These are phyloP conservation scores for Phylloporus sp. DNA, from an alignment of 768 basidiomycete species.

Conservation along the genomic window DNA sequence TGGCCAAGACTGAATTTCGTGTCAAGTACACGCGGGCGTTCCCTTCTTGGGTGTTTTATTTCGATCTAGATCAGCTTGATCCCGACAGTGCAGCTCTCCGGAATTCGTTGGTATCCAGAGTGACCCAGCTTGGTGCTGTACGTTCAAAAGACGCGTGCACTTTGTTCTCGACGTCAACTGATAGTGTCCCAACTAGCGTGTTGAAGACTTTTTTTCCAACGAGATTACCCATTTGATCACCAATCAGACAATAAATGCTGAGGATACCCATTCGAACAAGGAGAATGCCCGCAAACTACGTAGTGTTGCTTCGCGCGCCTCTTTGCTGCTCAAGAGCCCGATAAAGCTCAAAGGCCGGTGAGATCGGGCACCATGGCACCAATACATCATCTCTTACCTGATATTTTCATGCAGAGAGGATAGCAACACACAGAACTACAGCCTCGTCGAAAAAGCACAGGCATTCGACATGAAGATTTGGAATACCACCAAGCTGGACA, in stretches of 20 bases:
- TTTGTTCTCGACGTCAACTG: constrained; percentile 1
- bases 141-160: constrained; percentile 29
- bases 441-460: constrained; percentile 62
- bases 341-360: constrained; percentile 60
- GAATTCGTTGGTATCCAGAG: constrained; percentile 48
- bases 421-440: constrained; percentile 33
- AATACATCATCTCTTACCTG: background rate
- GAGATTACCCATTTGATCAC: constrained; percentile 88
- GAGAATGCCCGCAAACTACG: constrained; percentile 53
- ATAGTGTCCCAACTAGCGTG: constrained; percentile 45
- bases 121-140: constrained; percentile 75
- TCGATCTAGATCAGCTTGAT: constrained; percentile 59
- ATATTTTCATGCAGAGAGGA: constrained; percentile 26
- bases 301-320: constrained; percentile 19
- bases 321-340: constrained; percentile 55
- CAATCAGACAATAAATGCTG: constrained; percentile 41
- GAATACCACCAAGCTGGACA: constrained; percentile 67
- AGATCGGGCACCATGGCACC: constrained; percentile 15
- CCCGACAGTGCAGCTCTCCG: constrained; percentile 34
- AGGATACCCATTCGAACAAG: constrained; percentile 48
- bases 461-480: constrained; percentile 84
- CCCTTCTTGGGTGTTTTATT: constrained; percentile 79
- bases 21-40: constrained; percentile 84
- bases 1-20: constrained; percentile 67
- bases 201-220: constrained; percentile 86